Conservation (phyloP, 1,284 basidiomycete species). For the Butyriboletus appendiculatus region DNA sequence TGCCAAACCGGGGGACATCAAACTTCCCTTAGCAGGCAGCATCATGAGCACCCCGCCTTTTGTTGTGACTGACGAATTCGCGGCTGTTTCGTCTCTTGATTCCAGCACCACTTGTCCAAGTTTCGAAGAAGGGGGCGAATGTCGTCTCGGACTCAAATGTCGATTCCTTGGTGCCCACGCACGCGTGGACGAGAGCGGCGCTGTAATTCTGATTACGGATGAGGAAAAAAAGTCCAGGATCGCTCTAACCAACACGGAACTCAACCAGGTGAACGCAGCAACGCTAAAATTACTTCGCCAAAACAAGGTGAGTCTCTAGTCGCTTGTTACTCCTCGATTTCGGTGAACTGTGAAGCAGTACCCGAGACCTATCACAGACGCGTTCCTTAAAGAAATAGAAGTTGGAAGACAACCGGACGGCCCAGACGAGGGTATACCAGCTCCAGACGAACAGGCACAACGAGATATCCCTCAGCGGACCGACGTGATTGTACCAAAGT, state of each 20-base stretch:
- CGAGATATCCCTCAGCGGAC: constrained; percentile 23
- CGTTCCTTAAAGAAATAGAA: constrained; percentile 68
- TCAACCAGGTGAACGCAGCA: constrained; percentile 69
- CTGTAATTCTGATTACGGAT: constrained; percentile 48
- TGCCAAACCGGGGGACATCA: constrained; percentile 76
- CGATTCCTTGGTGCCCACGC: constrained; percentile 84
- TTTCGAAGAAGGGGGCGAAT: constrained; percentile 76
- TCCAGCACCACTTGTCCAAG: constrained; percentile 66
- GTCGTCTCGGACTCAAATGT: constrained; percentile 88
- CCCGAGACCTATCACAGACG: constrained; percentile 62
- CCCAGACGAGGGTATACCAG: constrained; percentile 31
- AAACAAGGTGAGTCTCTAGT: constrained; percentile 55
- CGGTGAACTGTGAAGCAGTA: constrained; percentile 47
- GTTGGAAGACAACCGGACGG: constrained; percentile 38
- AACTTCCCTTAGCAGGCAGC: constrained; percentile 48
- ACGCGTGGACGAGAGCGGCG: constrained; percentile 42
- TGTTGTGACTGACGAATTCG: constrained; percentile 14
- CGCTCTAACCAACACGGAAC: constrained; percentile 61
- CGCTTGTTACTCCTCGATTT: background rate
- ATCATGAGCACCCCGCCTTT: constrained; percentile 53
- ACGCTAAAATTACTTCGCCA: constrained; percentile 60
- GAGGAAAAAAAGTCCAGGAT: constrained; percentile 56
- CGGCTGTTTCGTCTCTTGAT: constrained; percentile 43
- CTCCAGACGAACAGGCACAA: constrained; percentile 24
- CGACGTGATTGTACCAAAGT: constrained; percentile 34